A percentile compares a stretch with the other conserved stretches of the same genome.
These are phyloP conservation scores for Mycena latifolia DNA, from an alignment of 768 basidiomycete genomes.

Conservation along the genomic window DNA sequence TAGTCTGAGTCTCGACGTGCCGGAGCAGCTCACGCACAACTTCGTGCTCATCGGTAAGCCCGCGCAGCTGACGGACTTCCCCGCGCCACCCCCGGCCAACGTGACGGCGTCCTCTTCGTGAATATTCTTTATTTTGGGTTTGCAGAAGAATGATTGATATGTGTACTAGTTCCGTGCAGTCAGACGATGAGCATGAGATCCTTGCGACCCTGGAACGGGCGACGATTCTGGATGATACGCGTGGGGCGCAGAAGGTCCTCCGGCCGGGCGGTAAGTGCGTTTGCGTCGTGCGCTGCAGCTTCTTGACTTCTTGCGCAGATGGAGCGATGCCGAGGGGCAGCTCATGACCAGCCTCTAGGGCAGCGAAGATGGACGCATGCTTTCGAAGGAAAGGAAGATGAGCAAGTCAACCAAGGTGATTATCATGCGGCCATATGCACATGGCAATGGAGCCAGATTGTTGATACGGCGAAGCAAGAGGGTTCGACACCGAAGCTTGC, in stretches of 20 bases:
- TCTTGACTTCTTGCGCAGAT: conserved; percentile 26
- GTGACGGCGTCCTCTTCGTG: conserved; percentile 27
- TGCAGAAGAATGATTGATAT: conserved; percentile 31
- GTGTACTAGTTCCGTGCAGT: conserved; percentile 27
- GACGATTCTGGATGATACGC: conserved; percentile 3
- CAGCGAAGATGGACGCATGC: conserved; percentile 1
- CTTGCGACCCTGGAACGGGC: conserved; percentile 1
- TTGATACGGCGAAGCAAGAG: too few species aligned
- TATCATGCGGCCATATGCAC: conserved; percentile 8
- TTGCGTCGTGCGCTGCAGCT: conserved; percentile 3
- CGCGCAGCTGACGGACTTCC: conserved; percentile 32
- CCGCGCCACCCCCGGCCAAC: conserved; percentile 29
- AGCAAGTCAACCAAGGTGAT: not conserved
- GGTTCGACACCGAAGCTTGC: too few species aligned
- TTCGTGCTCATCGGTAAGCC: conserved; percentile 29
- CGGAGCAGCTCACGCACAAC: conserved; percentile 32
- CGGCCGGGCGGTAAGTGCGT: conserved; percentile 24
- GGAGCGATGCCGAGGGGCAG: not conserved
- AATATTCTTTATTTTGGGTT: conserved; percentile 27
- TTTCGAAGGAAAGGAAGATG: conserved; percentile 1
- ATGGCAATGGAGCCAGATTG: too few species aligned
- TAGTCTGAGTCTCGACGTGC: conserved; percentile 34
- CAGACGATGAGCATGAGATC: conserved; percentile 28
- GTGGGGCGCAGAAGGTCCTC: conserved; percentile 26
- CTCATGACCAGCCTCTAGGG: conserved; percentile 12